Percentiles rank a stretch among this genome's conserved stretches.
phyloP scores from a whole-genome alignment of 2,329 filamentous ascomycete species.

The Talaromyces sp. region DNA sequence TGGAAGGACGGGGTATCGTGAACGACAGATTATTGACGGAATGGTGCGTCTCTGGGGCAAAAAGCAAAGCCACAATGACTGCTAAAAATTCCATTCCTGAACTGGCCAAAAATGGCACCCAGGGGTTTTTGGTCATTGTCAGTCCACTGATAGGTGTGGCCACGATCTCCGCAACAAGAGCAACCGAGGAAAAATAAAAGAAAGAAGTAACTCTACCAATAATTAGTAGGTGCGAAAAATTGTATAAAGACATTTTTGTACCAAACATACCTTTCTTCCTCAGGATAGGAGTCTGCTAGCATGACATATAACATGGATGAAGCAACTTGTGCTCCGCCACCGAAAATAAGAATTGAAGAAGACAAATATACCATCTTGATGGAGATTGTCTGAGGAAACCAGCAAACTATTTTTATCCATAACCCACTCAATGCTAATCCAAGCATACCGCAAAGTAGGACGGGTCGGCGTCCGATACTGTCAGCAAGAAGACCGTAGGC shows the following conservation, averaged over 20 bases:
- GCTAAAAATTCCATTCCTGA: slow-evolving; percentile 6
- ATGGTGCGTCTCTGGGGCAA: slow-evolving; percentile 1
- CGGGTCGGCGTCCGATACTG: slow-evolving; percentile 22
- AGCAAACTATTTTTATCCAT: slow-evolving; percentile 24
- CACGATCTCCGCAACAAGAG: slow-evolving; percentile 20
- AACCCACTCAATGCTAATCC: slow-evolving; percentile 19
- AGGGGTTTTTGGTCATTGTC: slow-evolving; percentile 20
- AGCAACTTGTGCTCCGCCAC: slow-evolving; percentile 20
- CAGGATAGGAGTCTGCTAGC: slow-evolving; percentile 22
- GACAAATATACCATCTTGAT: slow-evolving; percentile 23
- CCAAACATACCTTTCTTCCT: slow-evolving; percentile 21
- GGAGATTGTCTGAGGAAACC: slow-evolving; percentile 12
- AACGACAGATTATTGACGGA: background rate
- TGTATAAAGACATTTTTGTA: background rate
- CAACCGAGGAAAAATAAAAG: slow-evolving; percentile 14
- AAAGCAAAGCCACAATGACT: background rate
- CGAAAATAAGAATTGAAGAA: slow-evolving; percentile 18
- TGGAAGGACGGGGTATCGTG: background rate
- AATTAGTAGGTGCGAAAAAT: background rate
- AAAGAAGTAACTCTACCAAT: slow-evolving; percentile 1
- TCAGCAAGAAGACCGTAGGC: slow-evolving; percentile 25
- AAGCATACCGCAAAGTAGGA: slow-evolving; percentile 18
- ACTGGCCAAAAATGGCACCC: slow-evolving; percentile 15
- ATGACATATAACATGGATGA: slow-evolving; percentile 19
- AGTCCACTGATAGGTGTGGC: slow-evolving; percentile 24